phyloP scores from a whole-genome alignment of 169 alveolate species.

The Eimeria necatrix region DNA sequence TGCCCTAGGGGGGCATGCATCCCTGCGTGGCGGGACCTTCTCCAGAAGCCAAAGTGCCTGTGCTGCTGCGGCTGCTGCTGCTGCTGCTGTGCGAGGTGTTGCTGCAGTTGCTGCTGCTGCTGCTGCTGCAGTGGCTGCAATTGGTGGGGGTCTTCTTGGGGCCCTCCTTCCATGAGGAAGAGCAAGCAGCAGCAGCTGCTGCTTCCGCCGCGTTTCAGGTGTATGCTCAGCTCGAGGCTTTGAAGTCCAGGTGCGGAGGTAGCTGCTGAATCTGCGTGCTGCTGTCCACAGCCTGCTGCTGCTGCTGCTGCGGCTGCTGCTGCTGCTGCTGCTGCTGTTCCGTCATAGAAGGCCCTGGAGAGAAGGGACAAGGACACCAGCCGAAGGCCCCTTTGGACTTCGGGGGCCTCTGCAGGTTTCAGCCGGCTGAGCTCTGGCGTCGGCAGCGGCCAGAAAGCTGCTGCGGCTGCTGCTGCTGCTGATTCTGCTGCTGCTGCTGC shows the following conservation, averaged over 20 bases:
- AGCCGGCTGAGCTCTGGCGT: background rate
- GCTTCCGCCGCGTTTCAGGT: background rate
- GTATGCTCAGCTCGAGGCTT: no score
- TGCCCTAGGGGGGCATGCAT: background rate
- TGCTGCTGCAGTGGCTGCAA: background rate
- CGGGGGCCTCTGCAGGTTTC: background rate
- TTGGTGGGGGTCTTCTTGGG: background rate
- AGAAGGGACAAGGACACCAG: background rate
- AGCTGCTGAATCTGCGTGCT: background rate
- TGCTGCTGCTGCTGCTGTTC: background rate
- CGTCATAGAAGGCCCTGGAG: background rate
- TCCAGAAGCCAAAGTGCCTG: background rate
- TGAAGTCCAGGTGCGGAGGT: background rate
- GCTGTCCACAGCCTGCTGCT: background rate
- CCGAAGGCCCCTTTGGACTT: background rate
- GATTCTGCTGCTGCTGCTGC: background rate
- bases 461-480: conserved; percentile 5
- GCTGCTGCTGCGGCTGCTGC: background rate
- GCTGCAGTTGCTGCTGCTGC: background rate
- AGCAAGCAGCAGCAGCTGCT: background rate
- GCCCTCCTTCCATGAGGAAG: background rate
- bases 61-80: background rate
- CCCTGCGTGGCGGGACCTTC: background rate
- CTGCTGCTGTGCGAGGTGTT: background rate
- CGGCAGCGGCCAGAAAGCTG: background rate